These are phyloP conservation scores for Cytauxzoon felis DNA, from an alignment of 169 alveolate genomes.

Conservation along the genomic window DNA sequence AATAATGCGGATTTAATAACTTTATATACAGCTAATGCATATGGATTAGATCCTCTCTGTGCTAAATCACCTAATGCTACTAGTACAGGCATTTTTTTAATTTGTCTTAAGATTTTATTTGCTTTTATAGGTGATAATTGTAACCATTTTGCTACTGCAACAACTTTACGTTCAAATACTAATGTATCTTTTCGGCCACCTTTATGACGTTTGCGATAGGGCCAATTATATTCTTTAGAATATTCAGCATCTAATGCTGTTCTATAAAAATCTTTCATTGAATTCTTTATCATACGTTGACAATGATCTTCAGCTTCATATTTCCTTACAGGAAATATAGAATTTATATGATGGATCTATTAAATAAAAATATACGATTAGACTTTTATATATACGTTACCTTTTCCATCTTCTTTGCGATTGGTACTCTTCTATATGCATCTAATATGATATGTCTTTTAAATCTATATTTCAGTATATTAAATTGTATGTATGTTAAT, in stretches of 20 bases:
- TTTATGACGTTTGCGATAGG: constrained; percentile 47
- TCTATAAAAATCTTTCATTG: constrained; percentile 33
- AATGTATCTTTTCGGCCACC: constrained; percentile 49
- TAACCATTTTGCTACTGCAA: constrained; percentile 38
- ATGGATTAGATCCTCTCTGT: constrained; percentile 50
- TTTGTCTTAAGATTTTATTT: constrained; percentile 43
- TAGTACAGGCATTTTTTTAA: constrained; percentile 56
- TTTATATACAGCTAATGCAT: constrained; percentile 58
- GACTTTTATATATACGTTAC: background rate
- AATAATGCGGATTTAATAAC: constrained; percentile 50
- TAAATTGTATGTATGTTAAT: too few species aligned
- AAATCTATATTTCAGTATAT: too few species aligned
- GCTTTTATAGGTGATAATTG: constrained; percentile 52
- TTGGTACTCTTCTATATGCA: background rate
- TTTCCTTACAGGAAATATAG: constrained; percentile 37
- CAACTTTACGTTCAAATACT: constrained; percentile 23
- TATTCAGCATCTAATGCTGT: constrained; percentile 32
- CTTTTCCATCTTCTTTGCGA: constrained; percentile 32
- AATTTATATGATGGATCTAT: constrained; percentile 45
- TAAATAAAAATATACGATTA: background rate
- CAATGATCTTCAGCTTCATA: constrained; percentile 45
- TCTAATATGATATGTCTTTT: too few species aligned
- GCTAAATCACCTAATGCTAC: constrained; percentile 63
- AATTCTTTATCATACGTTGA: constrained; percentile 50
- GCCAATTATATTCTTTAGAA: constrained; percentile 34